Base-by-base conservation (phyloP, 1,139 yeast genomes). In the Casaregolazyma lundiana region DNA sequence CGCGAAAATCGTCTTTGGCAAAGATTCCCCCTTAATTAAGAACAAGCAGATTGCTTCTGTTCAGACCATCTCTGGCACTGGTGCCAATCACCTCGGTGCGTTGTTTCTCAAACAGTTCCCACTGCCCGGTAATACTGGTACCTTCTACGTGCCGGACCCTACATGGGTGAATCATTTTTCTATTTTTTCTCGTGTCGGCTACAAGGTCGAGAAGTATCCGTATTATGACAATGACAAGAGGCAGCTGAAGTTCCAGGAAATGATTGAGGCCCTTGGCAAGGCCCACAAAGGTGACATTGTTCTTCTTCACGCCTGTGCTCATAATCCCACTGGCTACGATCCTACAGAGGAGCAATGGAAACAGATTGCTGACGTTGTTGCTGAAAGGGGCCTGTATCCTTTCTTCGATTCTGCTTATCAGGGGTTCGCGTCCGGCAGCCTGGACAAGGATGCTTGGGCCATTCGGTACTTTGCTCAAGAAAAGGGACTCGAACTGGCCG, bases 121-220 rank as follows among this genome's bases (percentile, higher is more conserved):
- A 66, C 64, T 67, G n/a, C 68, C 67, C 52, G 61, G 60, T n/a
- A 64, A 61, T 44, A 63, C 59, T 45, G 60, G 68, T 16, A 70
- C 75, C 22, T 73, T 92, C 41, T 90, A 88, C 68, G 68, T 90
- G 49, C 85, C 96, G 7, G 73, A 78, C 54, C 98, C 98, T 51
- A 90, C 98, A 20, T 92, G 98, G 98, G 96, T 92, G 47, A 92
- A 90, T 72, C 98, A 92, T 70, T 74, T 77, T 65, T 86, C 83
- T 64, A 85, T 92, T 57, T 92, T 87, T 65, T 73, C 76, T 56
- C 72, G 78, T 51, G 74, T 78, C 50, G 95, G 90, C 2, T 72
- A 84, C 49, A 68, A 73, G 52, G 80, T 81, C 41, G 80, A 72
- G 41, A 67, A 72, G 38, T 92, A 92, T 65, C 94, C 96, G 17